phyloP scores from a whole-genome alignment of 2,329 filamentous ascomycete species.

The Monosporascus sp. region DNA sequence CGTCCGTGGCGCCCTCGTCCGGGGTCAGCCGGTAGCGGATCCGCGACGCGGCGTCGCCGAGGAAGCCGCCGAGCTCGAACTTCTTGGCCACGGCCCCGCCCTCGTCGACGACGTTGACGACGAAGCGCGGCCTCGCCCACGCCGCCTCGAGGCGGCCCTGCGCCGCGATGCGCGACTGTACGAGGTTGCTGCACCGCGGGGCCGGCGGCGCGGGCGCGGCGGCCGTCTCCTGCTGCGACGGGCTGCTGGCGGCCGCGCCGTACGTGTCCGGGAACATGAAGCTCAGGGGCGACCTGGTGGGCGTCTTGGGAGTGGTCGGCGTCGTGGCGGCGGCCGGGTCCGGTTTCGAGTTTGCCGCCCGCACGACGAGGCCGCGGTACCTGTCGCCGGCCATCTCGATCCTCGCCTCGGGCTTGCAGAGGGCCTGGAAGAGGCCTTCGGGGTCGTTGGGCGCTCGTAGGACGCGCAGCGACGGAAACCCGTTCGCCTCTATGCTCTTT shows the following conservation, averaged over 20 bases:
- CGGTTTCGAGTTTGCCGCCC: not conserved
- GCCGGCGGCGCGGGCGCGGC: not conserved
- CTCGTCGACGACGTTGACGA: conserved; percentile 53
- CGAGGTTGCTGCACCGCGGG: conserved; percentile 39
- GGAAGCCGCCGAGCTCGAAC: conserved; percentile 53
- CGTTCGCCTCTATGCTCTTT: conserved; percentile 52
- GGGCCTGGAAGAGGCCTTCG: conserved; percentile 61
- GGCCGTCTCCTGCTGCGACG: not conserved
- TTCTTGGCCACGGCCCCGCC: conserved; percentile 45
- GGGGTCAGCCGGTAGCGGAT: conserved; percentile 58
- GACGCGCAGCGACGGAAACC: conserved; percentile 56
- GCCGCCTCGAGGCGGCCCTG: conserved; percentile 61
- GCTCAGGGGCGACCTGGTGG: conserved; percentile 19
- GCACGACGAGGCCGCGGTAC: conserved; percentile 29
- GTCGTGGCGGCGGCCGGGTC: conserved; percentile 30
- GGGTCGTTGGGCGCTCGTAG: conserved; percentile 65
- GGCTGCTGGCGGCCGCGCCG: not conserved
- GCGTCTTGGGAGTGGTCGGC: conserved; percentile 21
- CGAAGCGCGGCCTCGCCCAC: conserved; percentile 47
- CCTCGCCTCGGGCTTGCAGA: conserved; percentile 59
- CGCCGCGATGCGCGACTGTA: conserved; percentile 54
- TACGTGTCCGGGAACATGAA: not conserved
- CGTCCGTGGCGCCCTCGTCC: conserved; percentile 50
- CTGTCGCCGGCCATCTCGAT: conserved; percentile 48
- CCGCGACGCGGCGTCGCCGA: conserved; percentile 53